Conservation (phyloP, 2,329 filamentous ascomycete genomes). For the Penicillium rolfsii region DNA sequence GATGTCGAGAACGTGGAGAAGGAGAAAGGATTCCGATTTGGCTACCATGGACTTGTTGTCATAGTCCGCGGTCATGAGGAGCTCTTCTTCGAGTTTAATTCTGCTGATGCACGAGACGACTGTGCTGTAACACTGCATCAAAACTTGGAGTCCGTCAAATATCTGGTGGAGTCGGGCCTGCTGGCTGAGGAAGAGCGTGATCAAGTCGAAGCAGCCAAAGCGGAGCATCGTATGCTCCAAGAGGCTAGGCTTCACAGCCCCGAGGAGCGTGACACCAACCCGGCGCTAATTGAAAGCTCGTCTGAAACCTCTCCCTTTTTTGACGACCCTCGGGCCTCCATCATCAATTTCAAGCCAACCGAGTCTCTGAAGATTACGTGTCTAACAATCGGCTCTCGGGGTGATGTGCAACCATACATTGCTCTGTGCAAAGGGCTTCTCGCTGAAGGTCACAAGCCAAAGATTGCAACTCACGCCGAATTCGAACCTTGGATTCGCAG, state of each 20-base stretch:
- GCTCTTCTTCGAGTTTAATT: slow-evolving; percentile 90
- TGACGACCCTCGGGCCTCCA: slow-evolving; percentile 84
- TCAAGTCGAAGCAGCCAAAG: slow-evolving; percentile 73
- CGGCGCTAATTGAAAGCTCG: slow-evolving; percentile 35
- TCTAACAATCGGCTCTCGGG: slow-evolving; percentile 91
- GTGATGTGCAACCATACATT: slow-evolving; percentile 97
- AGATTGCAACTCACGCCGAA: slow-evolving; percentile 89
- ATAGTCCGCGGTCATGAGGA: slow-evolving; percentile 94
- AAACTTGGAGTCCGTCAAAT: slow-evolving; percentile 71
- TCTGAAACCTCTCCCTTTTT: slow-evolving; percentile 72
- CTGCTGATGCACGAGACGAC: slow-evolving; percentile 79
- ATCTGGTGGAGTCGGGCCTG: slow-evolving; percentile 69
- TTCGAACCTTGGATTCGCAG: slow-evolving; percentile 86
- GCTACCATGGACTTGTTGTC: slow-evolving; percentile 88
- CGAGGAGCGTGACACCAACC: slow-evolving; percentile 35
- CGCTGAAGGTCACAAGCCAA: slow-evolving; percentile 81
- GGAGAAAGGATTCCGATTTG: slow-evolving; percentile 90
- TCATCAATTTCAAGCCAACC: slow-evolving; percentile 86
- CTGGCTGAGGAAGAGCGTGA: slow-evolving; percentile 70
- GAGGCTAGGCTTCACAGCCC: slow-evolving; percentile 64
- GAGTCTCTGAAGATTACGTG: slow-evolving; percentile 83
- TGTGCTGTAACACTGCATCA: slow-evolving; percentile 81
- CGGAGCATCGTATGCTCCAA: slow-evolving; percentile 79
- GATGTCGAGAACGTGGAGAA: slow-evolving; percentile 94
- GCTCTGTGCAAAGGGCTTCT: slow-evolving; percentile 88